These are phyloP conservation scores for Amoeboaphelidium protococcarum DNA, from an alignment of 371 early-diverging fungal species.

Conservation along the genomic window DNA sequence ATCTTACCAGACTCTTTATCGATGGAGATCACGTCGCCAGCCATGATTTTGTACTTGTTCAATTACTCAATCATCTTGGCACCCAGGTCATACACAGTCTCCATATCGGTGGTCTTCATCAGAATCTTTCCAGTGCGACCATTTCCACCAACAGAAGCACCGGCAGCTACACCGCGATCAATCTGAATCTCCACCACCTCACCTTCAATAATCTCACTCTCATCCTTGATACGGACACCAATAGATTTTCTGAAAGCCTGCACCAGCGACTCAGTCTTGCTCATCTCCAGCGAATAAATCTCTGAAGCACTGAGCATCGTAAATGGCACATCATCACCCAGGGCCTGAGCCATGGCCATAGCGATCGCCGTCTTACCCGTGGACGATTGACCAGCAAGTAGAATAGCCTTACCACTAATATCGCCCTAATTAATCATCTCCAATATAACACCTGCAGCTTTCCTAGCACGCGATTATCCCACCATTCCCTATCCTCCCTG, in stretches of 20 bases:
- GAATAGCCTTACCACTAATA: constrained; percentile 25
- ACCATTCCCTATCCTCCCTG: constrained; percentile 84
- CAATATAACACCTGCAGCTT: constrained; percentile 58
- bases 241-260: constrained; percentile 94
- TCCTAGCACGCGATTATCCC: constrained; percentile 80
- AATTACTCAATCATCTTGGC: constrained; percentile 91
- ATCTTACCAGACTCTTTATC: constrained; percentile 97
- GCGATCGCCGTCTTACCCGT: constrained; percentile 39
- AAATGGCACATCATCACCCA: constrained; percentile 84
- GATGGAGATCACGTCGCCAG: constrained; percentile 92
- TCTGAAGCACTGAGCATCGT: constrained; percentile 89
- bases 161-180: constrained; percentile 81
- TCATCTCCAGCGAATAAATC: constrained; percentile 91
- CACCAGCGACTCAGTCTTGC: constrained; percentile 90
- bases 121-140: constrained; percentile 83
- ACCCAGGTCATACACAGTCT: constrained; percentile 95
- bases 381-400: constrained; percentile 31
- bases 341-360: constrained; percentile 54
- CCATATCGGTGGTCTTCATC: constrained; percentile 98
- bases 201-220: constrained; percentile 91
- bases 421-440: constrained; percentile 26
- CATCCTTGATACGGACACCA: constrained; percentile 92
- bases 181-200: constrained; percentile 96
- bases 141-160: constrained; percentile 43
- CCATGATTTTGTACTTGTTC: constrained; percentile 88